Base-by-base conservation (phyloP, 495 filamentous ascomycete genomes). In the Xylaria castorea region DNA sequence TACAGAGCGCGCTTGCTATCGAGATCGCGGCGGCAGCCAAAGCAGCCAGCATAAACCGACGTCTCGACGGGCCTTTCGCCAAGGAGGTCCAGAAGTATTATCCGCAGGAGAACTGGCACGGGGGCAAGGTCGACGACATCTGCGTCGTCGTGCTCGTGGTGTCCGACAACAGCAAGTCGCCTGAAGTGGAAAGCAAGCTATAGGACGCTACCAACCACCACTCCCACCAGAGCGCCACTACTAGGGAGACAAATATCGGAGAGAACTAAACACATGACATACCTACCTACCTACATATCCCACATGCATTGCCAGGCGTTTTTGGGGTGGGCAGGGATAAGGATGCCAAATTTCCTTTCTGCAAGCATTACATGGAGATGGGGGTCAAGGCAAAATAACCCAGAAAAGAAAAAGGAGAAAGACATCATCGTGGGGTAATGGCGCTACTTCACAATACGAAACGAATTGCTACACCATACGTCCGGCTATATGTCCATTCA, bases 41-140 rank as follows among this genome's bases (percentile, higher is more conserved):
- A 80, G 79, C 87, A 18, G 95, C 94, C 20, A 97, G 94, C 78
- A 77, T 91, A 34, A 92, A 97, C 79, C 83, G 84, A 22, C 92
- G 90, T 70, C 81, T 92, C 51, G 93, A 99, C 80, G 94, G 96
- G 0, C 96, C 96, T 38, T 99, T 99, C 80, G 94, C 96, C 12
- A 96, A 91, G 79, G 95, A 97, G 80, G 94, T 97, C 46, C 93
- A 95, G 78, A 92, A 90, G 74, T 89, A 91, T 74, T 95, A 92
- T 75, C 94, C 94, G 0, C 81, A 90, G n/a, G 94, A 97, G 79
- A 86, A 88, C 51, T 97, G 91, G 86, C 89, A 88, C 58, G 95
- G 95, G 32, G 95, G 95, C 3, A 98, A 98, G 77, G 88, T 95
- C 63, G 95, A 98, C 78, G 95, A 98, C 78, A 97, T 97, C 57